Percentiles rank a stretch among this genome's conserved stretches.
Conservation (phyloP, 306 rosid genomes). For the Cucumis melo region DNA sequence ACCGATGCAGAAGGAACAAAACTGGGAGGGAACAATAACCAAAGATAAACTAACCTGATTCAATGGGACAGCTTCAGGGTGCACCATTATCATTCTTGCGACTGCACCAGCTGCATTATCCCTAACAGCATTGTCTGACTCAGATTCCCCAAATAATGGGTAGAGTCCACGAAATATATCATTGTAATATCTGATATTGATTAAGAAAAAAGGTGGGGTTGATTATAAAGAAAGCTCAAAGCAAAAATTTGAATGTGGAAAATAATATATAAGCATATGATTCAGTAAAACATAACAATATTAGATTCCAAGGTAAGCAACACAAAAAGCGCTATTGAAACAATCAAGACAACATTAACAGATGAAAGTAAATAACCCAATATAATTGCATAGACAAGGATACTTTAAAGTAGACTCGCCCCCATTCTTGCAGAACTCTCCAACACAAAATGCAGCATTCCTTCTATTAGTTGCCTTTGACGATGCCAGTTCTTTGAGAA, state of each 20-base stretch:
- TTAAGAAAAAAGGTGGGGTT: conserved; percentile 11
- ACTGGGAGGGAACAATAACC: neutral
- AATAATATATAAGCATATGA: neutral
- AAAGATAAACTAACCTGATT: conserved; percentile 45
- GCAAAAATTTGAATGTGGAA: too few species aligned
- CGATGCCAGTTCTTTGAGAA: conserved; percentile 70
- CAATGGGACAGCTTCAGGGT: conserved; percentile 81
- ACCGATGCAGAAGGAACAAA: neutral
- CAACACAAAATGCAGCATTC: conserved; percentile 99
- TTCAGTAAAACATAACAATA: neutral
- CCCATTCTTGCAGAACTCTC: conserved; percentile 94
- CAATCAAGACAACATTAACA: neutral
- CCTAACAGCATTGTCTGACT: conserved; percentile 91
- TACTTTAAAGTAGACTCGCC: conserved; percentile 74
- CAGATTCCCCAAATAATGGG: conserved; percentile 92
- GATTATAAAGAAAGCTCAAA: neutral
- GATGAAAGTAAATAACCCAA: neutral
- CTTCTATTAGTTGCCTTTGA: conserved; percentile 88
- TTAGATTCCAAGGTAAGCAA: neutral
- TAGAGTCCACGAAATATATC: conserved; percentile 67
- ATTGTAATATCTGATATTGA: conserved; percentile 55
- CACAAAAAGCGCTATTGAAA: neutral
- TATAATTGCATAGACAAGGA: conserved; percentile 23
- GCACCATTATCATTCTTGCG: conserved; percentile 98
- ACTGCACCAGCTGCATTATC: conserved; percentile 99